Conservation (phyloP, 306 rosid genomes). For the Abrus pulchellus region DNA sequence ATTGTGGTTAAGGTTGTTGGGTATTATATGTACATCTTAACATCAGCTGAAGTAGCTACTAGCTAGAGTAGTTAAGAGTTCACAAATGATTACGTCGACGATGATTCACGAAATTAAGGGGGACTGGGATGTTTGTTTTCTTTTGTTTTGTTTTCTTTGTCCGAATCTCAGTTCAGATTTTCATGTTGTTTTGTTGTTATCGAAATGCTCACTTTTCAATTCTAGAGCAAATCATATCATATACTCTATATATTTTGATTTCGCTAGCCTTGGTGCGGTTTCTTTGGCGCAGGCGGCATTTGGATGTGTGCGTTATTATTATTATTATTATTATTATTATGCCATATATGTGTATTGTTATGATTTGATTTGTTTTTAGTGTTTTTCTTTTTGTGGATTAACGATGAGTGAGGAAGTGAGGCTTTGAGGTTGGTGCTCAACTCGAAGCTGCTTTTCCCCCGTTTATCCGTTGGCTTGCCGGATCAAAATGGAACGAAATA, state of each 20-base stretch:
- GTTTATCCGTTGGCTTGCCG: constrained; percentile 79
- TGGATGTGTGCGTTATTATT: constrained; percentile 51
- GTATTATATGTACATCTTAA: constrained; percentile 42
- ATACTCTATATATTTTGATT: not conserved
- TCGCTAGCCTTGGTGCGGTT: constrained; percentile 23
- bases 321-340: not conserved
- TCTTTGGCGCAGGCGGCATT: constrained; percentile 47
- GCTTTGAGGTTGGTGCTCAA: constrained; percentile 71
- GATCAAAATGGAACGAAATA: constrained; percentile 62
- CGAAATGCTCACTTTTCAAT: constrained; percentile 53
- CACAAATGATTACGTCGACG: constrained; percentile 50
- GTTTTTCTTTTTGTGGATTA: constrained; percentile 50
- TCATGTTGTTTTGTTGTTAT: constrained; percentile 55
- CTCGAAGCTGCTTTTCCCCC: constrained; percentile 82
- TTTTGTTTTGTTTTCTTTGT: constrained; percentile 46
- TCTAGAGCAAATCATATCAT: not conserved
- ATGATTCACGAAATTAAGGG: constrained; percentile 55
- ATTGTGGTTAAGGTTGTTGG: constrained; percentile 16
- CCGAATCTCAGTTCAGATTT: constrained; percentile 68
- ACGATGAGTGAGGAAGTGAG: constrained; percentile 42
- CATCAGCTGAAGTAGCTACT: constrained; percentile 49
- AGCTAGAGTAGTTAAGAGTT: constrained; percentile 48
- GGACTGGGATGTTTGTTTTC: constrained; percentile 47
- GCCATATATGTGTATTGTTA: not conserved
- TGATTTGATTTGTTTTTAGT: constrained; percentile 52